Conservation (phyloP, 2,329 filamentous ascomycete genomes). For the Ophiostoma sp. region DNA sequence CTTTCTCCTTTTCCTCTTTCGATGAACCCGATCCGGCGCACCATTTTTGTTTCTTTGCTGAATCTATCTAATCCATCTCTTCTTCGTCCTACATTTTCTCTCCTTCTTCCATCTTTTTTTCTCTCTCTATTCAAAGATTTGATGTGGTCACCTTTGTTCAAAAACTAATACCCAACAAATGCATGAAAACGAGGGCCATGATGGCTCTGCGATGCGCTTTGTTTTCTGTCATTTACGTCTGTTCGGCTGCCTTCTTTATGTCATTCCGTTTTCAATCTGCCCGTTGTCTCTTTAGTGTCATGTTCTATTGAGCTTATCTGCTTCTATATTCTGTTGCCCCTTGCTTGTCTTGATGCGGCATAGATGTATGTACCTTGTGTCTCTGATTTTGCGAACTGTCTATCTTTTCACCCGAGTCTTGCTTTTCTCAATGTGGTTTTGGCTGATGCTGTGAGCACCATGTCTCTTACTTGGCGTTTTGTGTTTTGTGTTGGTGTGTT, state of each 20-base stretch:
- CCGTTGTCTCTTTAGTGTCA: not conserved
- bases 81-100: not conserved
- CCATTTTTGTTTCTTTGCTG: not conserved
- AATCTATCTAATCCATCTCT: not conserved
- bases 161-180: constrained; percentile 23
- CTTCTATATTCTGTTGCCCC: too few relatives aligned
- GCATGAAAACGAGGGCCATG: constrained; percentile 17
- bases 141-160: constrained; percentile 11
- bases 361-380: too few relatives aligned
- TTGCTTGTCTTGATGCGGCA: too few relatives aligned
- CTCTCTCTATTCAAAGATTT: constrained; percentile 13
- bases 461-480: too few relatives aligned
- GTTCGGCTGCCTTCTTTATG: too few relatives aligned
- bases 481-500: too few relatives aligned
- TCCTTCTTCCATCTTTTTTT: not conserved
- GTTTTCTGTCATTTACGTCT: not conserved
- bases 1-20: not conserved
- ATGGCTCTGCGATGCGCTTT: constrained; percentile 13
- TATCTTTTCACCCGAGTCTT: too few relatives aligned
- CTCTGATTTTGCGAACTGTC: too few relatives aligned
- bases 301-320: too few relatives aligned
- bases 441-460: too few relatives aligned
- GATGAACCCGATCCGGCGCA: not conserved
- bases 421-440: too few relatives aligned
- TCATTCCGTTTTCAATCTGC: not conserved